These are phyloP conservation scores for Sextonia rubra DNA, from an alignment of 164 flowering plant species.

Conservation along the genomic window DNA sequence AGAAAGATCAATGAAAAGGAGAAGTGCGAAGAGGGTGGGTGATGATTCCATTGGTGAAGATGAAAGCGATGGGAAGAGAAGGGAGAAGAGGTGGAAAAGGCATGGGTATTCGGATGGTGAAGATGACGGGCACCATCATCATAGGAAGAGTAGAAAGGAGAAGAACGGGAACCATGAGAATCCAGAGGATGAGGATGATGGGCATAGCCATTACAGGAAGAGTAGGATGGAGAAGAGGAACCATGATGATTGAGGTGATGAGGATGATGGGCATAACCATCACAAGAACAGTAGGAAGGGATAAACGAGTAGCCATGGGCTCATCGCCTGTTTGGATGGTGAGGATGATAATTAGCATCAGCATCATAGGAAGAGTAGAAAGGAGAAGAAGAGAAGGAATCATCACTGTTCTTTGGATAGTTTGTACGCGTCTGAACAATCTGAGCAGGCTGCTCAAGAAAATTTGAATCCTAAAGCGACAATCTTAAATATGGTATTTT, in stretches of 20 bases:
- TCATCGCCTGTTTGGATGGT: too few relatives aligned
- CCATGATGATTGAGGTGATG: not conserved
- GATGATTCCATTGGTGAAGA: slow-evolving; percentile 39
- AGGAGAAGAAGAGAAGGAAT: slow-evolving; percentile 33
- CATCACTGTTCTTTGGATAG: slow-evolving; percentile 51
- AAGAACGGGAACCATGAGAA: slow-evolving; percentile 44
- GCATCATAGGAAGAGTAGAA: not conserved
- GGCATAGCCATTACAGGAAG: not conserved
- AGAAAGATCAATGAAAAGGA: too few relatives aligned
- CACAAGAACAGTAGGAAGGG: not conserved
- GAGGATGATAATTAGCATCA: too few relatives aligned
- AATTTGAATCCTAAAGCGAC: too few relatives aligned
- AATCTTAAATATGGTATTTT: too few relatives aligned
- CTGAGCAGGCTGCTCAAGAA: too few relatives aligned
- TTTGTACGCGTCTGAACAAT: slow-evolving; percentile 48
- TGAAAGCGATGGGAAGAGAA: slow-evolving; percentile 28
- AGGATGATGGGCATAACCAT: not conserved
- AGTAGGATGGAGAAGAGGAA: not conserved
- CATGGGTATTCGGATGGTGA: slow-evolving; percentile 31
- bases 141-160: slow-evolving; percentile 56
- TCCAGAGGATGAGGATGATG: not conserved
- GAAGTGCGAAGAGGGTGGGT: slow-evolving; percentile 27
- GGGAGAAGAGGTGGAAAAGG: slow-evolving; percentile 23
- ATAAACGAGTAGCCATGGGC: not conserved
- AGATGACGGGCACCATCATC: too few relatives aligned